phyloP scores from a whole-genome alignment of 768 basidiomycete genomes.

The Agaricus bisporus region DNA sequence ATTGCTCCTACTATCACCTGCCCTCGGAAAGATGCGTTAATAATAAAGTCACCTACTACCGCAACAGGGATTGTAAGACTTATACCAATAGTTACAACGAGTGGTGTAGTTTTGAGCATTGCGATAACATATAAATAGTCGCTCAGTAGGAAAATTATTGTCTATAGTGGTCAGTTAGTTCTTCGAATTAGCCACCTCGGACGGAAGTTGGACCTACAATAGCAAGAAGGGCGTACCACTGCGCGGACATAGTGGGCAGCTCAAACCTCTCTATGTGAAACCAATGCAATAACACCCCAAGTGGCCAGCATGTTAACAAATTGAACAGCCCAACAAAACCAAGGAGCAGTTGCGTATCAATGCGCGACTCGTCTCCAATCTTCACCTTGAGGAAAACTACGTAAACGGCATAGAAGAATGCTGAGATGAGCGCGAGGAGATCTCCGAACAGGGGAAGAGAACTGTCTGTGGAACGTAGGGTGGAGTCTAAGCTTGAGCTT shows the following conservation, averaged over 20 bases:
- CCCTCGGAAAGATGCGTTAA: conserved; percentile 23
- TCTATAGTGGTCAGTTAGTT: conserved; percentile 35
- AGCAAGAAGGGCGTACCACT: conserved; percentile 28
- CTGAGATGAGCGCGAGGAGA: conserved; percentile 73
- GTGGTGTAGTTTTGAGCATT: conserved; percentile 94
- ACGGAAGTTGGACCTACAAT: conserved; percentile 26
- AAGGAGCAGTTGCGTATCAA: conserved; percentile 93
- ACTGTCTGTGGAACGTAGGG: conserved; percentile 7
- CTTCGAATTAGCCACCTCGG: not conserved
- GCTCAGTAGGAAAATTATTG: conserved; percentile 74
- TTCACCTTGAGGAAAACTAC: conserved; percentile 85
- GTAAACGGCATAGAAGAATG: conserved; percentile 83
- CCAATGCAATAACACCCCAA: conserved; percentile 72
- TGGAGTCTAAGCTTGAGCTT: conserved; percentile 15
- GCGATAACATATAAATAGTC: conserved; percentile 85
- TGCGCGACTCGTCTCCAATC: conserved; percentile 71
- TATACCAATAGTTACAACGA: conserved; percentile 91
- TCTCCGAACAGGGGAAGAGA: conserved; percentile 51
- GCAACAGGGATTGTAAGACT: conserved; percentile 92
- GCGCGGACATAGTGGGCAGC: conserved; percentile 46
- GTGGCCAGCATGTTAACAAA: conserved; percentile 66
- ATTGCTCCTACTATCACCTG: conserved; percentile 70
- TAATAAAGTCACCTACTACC: conserved; percentile 65
- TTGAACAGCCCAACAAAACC: conserved; percentile 91
- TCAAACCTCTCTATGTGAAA: conserved; percentile 67